Base-by-base conservation (phyloP, 2,329 filamentous ascomycete species). In the Mycogone perniciosa region DNA sequence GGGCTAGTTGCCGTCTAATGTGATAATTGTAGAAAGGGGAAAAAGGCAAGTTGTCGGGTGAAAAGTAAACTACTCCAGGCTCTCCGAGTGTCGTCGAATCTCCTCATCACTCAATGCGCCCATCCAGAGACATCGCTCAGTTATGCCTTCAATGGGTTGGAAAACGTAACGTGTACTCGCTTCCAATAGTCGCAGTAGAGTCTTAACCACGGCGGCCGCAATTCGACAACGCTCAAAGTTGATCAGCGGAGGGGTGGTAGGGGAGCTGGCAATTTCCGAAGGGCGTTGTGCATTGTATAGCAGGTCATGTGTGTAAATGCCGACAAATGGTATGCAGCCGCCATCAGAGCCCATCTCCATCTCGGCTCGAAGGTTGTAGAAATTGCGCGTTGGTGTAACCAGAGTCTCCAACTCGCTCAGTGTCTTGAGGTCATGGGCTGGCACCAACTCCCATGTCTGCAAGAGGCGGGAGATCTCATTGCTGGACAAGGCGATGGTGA, bases 121-220 rank as follows among this genome's bases (percentile, higher is more conserved):
- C 71, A 93, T 84, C 88, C 89, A 93, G n/a, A 93, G 75, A 64
- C 88, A 93, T 56, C 86, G 78, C 67, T 89, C 87, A 4, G 88
- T 85, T 46, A 90, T 80, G 47, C 87, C 86, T 55, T 89, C 85
- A 35, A 91, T 81, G 1, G 87, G 83, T 59, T 83, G 77, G 64
- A 92, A 90, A 6, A 73, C 71, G 64, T 92, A 93, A 50, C 82
- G 77, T 26, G 84, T 81, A 64, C 87, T 91, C 1, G 86, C 85
- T 67, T 93, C 88, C 7, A 93, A 74, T n/a, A 93, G 73, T 26
- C 88, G 77, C 38, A 92, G 71, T 37, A 93, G 71, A 44, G 86
- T 89, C 74, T 93, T 93, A 57, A 92, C 84, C 37, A 91, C 85
- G 1, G 79, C 77, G 4, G 88, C 88, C 29, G 85, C 84, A 31